Conservation (phyloP, 441 rosid species). For the Eutrema salsugineum region DNA sequence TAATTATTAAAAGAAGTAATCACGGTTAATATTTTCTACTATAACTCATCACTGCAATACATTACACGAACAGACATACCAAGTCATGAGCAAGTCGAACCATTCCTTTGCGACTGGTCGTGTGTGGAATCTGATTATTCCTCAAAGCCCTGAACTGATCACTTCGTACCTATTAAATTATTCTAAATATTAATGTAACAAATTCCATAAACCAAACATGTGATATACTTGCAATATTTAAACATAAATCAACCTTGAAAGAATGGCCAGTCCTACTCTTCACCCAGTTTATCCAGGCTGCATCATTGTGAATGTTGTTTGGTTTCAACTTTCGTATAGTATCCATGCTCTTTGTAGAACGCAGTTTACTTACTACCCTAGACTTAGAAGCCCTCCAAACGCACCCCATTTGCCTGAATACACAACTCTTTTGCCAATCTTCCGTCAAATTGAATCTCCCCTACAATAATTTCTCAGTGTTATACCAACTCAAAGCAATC, state of each 20-base stretch:
- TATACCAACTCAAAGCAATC: not conserved
- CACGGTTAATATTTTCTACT: too few relatives aligned
- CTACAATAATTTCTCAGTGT: not conserved
- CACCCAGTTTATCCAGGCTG: not conserved
- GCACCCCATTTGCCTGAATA: not conserved
- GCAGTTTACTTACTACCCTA: not conserved
- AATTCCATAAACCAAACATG: not conserved
- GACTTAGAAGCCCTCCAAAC: not conserved
- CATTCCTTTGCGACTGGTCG: not conserved
- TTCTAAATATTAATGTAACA: not conserved
- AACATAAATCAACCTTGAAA: not conserved
- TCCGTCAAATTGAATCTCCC: not conserved
- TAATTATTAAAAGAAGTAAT: too few relatives aligned
- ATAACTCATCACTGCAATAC: not conserved
- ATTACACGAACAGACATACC: too few relatives aligned
- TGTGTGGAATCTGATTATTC: not conserved
- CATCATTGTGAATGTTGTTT: too few relatives aligned
- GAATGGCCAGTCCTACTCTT: not conserved
- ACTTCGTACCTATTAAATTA: not conserved
- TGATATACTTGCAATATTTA: not conserved
- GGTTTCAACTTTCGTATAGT: too few relatives aligned
- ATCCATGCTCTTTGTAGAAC: not conserved
- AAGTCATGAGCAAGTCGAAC: not conserved
- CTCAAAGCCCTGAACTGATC: not conserved
- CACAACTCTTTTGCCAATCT: not conserved